These are phyloP conservation scores for Cladosporium sp. DNA, from an alignment of 2,329 filamentous ascomycete species.

Conservation along the genomic window DNA sequence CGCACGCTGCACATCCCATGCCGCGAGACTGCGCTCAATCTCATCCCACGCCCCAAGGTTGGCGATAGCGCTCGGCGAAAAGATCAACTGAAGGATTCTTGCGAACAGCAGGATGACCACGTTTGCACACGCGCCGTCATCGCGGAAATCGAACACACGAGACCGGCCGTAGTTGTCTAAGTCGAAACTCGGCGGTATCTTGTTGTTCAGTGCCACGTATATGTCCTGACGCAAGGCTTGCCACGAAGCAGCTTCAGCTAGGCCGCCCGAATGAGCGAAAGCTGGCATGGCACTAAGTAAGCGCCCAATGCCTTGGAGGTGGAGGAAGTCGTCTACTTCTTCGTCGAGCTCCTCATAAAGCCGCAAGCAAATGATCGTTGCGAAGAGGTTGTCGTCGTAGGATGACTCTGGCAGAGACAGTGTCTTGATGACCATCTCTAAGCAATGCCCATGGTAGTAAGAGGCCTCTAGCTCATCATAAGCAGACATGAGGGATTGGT, in stretches of 20 bases:
- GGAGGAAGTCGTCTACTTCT: slow-evolving; percentile 29
- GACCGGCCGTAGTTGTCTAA: slow-evolving; percentile 36
- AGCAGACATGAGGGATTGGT: slow-evolving; percentile 24
- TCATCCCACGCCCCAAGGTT: slow-evolving; percentile 13
- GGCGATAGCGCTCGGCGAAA: slow-evolving; percentile 5
- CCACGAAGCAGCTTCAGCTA: slow-evolving; percentile 38
- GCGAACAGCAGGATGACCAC: slow-evolving; percentile 36
- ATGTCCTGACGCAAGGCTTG: slow-evolving; percentile 38
- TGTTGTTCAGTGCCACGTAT: slow-evolving; percentile 34
- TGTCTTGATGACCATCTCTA: slow-evolving; percentile 31
- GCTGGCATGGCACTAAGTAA: slow-evolving; percentile 35
- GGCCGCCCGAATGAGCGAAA: slow-evolving; percentile 35
- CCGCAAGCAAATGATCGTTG: slow-evolving; percentile 30
- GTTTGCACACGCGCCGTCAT: slow-evolving; percentile 36
- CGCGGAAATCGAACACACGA: slow-evolving; percentile 31
- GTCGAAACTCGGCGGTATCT: slow-evolving; percentile 33
- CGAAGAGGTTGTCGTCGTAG: slow-evolving; percentile 30
- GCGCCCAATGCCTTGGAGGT: slow-evolving; percentile 35
- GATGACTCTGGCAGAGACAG: slow-evolving; percentile 22
- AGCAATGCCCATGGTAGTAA: slow-evolving; percentile 30
- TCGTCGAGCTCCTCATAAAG: slow-evolving; percentile 33
- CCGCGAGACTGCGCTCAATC: slow-evolving; percentile 15
- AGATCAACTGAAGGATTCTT: slow-evolving; percentile 28
- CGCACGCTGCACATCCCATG: slow-evolving; percentile 18
- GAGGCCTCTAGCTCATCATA: slow-evolving; percentile 25